Evolutionary conservation across 2,329 filamentous ascomycete genomes (phyloP), one percentile per base, ranked within the genome.

Genomic region (Monilinia fructigena): DNA sequence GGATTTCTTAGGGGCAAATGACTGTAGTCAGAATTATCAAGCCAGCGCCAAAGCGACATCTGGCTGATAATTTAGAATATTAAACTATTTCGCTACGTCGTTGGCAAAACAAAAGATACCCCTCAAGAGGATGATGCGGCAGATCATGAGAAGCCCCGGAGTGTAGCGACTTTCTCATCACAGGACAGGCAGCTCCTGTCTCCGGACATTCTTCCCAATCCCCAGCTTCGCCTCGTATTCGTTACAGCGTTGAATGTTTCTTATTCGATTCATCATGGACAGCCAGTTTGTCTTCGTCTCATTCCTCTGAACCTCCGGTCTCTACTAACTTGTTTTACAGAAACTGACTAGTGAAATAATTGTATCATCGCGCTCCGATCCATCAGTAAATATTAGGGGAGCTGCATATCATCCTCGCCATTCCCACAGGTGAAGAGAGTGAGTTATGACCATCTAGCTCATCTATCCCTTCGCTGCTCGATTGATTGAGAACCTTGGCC

Each of bases 141-240:
- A 20, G 38, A 66, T 4, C 60, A 64, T 63, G 67, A 65, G 31
- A 48, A 65, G 23, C 23, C 23, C 23, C 23, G 23, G 23, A 23
- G 20, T 59, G 63, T 4, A 67, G 65, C 20, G 52, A 63, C 18
- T 70, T 56, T 35, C 67, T 70, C 20, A 53, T 70, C 2, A 61
- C 67, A 14, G 53, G 55, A 31, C 59, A 66, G 59, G 65, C 67
- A 16, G 7, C 5, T 35, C 31, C 31, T 35, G 7, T 7, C 31
- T 35, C 31, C 31, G 31, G 31, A 8, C 4, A 35, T 35, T 35
- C 55, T 26, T 50, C 40, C 28, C 40, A 53, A 0, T 31, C 38
- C 10, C 63, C 38, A 50, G 18, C 26, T 2, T 53, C 67, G 16
- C 47, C 54, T 11, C 40, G 63, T 16, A 20, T 52, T n/a, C 47